Conservation (phyloP, 495 filamentous ascomycete genomes). For the Lasiosphaeria hispida region DNA sequence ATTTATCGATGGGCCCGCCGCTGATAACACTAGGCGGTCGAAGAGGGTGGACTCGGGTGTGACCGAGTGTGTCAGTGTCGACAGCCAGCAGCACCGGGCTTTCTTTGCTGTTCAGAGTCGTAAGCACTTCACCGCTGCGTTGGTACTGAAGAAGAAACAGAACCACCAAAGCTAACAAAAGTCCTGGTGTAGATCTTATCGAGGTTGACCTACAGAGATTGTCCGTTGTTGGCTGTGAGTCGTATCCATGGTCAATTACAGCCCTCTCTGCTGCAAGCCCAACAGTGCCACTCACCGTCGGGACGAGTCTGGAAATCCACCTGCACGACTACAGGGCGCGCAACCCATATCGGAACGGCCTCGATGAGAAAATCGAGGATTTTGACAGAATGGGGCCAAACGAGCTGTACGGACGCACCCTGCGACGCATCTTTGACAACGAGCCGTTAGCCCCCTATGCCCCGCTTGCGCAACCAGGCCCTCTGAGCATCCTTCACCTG, state of each 20-base stretch:
- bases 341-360: slow-evolving; percentile 20
- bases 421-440: slow-evolving; percentile 32
- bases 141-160: no score
- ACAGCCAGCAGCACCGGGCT: slow-evolving; percentile 64
- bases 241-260: slow-evolving; percentile 80
- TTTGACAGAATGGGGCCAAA: slow-evolving; percentile 29
- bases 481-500: slow-evolving; percentile 78
- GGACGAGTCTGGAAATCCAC: slow-evolving; percentile 78
- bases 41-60: slow-evolving; percentile 63
- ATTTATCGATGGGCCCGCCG: slow-evolving; percentile 45
- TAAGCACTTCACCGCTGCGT: slow-evolving; percentile 34
- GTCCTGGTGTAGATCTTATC: slow-evolving; percentile 53
- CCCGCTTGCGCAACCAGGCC: slow-evolving; percentile 75
- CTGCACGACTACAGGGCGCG: slow-evolving; percentile 71
- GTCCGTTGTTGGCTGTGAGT: slow-evolving; percentile 64
- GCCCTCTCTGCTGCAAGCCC: slow-evolving; percentile 74
- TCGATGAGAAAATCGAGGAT: slow-evolving; percentile 33
- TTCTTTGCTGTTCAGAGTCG: slow-evolving; percentile 75
- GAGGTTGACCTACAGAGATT: slow-evolving; percentile 83
- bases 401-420: slow-evolving; percentile 30
- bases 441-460: slow-evolving; percentile 58
- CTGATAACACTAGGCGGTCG: slow-evolving; percentile 39
- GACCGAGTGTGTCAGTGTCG: slow-evolving; percentile 80
- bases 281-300: slow-evolving; percentile 76
- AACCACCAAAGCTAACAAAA: slow-evolving; percentile 23